Percentiles rank a stretch among this genome's conserved stretches.
Evolutionary conservation across 139 green algal species (phyloP).

Genomic region (Trebouxia sp.): DNA sequence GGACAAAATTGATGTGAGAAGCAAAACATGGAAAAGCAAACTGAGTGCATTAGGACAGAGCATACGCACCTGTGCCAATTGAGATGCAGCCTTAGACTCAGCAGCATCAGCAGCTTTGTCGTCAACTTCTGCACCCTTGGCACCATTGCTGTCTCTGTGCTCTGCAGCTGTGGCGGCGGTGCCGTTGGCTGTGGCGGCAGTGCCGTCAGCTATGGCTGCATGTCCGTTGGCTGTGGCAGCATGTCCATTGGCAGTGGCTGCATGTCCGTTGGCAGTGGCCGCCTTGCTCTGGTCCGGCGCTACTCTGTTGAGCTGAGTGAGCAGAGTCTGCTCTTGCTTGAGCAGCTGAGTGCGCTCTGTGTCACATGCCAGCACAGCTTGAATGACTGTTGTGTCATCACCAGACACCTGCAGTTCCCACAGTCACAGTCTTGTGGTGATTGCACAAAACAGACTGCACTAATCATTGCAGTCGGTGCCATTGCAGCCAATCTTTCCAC

Average conservation of each 20-base stretch:
- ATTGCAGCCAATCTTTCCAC: too few relatives aligned
- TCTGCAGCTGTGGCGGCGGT: neutral
- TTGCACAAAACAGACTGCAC: too few relatives aligned
- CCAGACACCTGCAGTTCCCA: conserved; percentile 47
- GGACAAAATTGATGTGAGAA: too few relatives aligned
- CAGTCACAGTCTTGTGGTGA: too few relatives aligned
- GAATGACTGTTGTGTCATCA: conserved; percentile 64
- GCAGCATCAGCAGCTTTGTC: conserved; percentile 10
- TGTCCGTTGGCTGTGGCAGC: conserved; percentile 6
- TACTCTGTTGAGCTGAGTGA: conserved; percentile 34
- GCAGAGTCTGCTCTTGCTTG: conserved; percentile 66
- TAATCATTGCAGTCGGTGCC: too few relatives aligned
- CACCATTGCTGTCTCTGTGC: neutral
- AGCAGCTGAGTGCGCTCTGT: conserved; percentile 76
- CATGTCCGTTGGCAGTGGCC: conserved; percentile 2
- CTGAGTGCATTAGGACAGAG: too few relatives aligned
- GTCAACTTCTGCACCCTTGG: conserved; percentile 6
- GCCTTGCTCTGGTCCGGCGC: neutral
- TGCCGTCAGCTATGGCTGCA: neutral
- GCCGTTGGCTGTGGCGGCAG: neutral
- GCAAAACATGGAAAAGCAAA: too few relatives aligned
- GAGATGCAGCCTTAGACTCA: conserved; percentile 17
- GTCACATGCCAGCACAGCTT: conserved; percentile 79
- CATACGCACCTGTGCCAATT: neutral
- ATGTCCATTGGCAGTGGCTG: neutral